phyloP scores from a whole-genome alignment of 306 rosid species.

The Trifolium fragiferum region DNA sequence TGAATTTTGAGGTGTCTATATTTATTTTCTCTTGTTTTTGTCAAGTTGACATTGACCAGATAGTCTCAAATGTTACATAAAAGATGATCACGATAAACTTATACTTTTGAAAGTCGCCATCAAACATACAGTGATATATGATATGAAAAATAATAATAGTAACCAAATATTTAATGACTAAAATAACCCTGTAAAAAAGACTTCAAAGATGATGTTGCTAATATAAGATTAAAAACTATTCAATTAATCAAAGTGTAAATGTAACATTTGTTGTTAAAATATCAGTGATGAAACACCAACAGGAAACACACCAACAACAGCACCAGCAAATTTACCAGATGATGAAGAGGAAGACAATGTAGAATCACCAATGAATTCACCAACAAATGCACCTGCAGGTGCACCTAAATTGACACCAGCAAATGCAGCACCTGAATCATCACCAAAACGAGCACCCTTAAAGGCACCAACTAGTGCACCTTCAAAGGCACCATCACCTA shows the following conservation, averaged over 20 bases:
- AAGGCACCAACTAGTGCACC: constrained; percentile 22
- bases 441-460: neutral
- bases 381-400: too few relatives aligned
- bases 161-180: too few relatives aligned
- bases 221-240: neutral
- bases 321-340: neutral
- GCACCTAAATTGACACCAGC: constrained; percentile 4
- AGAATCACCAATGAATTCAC: neutral
- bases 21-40: too few relatives aligned
- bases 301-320: neutral
- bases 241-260: neutral
- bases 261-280: neutral
- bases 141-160: too few relatives aligned
- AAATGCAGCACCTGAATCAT: too few relatives aligned
- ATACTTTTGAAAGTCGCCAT: neutral
- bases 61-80: neutral
- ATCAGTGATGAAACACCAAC: neutral
- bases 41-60: neutral
- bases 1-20: too few relatives aligned
- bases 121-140: too few relatives aligned
- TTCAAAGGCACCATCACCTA: constrained; percentile 4
- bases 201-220: neutral
- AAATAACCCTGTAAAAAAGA: too few relatives aligned
- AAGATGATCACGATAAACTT: neutral
- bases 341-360: neutral